Evolutionary conservation across 2,329 filamentous ascomycete species (phyloP).

Genomic region (Mycosphaerella sp.): DNA sequence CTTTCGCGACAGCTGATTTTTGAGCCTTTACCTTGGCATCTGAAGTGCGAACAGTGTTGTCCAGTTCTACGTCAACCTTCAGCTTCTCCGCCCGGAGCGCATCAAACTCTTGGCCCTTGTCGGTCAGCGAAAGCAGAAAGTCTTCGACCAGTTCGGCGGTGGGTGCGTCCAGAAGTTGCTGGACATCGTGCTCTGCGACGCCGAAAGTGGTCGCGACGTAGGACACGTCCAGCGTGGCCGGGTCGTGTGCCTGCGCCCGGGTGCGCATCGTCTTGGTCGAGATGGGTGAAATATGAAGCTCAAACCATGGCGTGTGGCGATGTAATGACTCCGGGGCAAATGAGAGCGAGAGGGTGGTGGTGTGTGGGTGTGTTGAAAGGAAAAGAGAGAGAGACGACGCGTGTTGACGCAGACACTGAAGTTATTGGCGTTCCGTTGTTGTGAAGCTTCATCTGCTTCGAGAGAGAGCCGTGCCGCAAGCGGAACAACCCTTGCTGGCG

Average conservation of each 20-base stretch:
- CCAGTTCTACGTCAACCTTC: conserved; percentile 82
- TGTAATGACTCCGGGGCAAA: background rate
- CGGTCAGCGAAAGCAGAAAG: conserved; percentile 66
- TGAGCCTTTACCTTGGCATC: conserved; percentile 77
- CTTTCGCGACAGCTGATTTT: conserved; percentile 75
- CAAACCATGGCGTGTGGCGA: conserved; percentile 14
- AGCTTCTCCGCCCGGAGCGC: conserved; percentile 80
- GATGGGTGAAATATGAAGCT: background rate
- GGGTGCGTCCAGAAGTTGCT: conserved; percentile 57
- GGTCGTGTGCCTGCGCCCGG: conserved; percentile 40
- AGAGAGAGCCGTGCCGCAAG: background rate
- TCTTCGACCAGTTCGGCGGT: conserved; percentile 71
- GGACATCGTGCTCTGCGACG: conserved; percentile 59
- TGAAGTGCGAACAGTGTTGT: conserved; percentile 76
- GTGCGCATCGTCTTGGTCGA: conserved; percentile 43
- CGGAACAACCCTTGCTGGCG: background rate
- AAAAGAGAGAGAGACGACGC: background rate
- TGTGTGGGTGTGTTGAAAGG: too few species aligned
- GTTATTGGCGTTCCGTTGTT: conserved; percentile 4
- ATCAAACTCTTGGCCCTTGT: conserved; percentile 77
- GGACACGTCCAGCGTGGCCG: conserved; percentile 57
- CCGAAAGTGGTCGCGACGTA: conserved; percentile 67
- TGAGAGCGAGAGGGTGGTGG: background rate
- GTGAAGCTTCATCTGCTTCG: background rate
- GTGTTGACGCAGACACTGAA: background rate